Percentiles rank a stretch among this genome's conserved stretches.
These are phyloP conservation scores for Polyplosphaeria fusca DNA, from an alignment of 495 filamentous ascomycete species.

Conservation along the genomic window DNA sequence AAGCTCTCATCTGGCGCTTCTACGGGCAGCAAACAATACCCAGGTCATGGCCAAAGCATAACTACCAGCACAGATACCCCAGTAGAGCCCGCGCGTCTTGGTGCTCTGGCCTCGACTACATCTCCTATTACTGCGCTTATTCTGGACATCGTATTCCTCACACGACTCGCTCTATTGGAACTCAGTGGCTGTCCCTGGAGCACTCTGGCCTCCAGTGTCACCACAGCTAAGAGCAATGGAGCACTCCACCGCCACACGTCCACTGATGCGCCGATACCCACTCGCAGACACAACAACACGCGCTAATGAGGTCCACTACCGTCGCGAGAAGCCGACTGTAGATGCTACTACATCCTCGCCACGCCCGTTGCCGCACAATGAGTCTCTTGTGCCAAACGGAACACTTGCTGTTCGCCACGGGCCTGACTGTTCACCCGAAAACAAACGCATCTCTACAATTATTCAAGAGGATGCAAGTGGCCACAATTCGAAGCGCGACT, in stretches of 20 bases:
- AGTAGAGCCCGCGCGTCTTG: slow-evolving; percentile 5
- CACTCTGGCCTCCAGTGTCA: no score
- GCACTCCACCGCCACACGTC: slow-evolving; percentile 7
- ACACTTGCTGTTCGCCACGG: slow-evolving; percentile 31
- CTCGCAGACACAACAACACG: slow-evolving; percentile 27
- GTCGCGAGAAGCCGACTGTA: slow-evolving; percentile 3
- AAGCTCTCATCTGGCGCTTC: not conserved
- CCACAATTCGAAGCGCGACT: slow-evolving; percentile 60
- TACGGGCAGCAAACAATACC: not conserved
- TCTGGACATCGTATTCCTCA: no score
- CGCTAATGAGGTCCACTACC: slow-evolving; percentile 19
- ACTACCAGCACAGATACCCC: not conserved
- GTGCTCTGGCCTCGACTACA: slow-evolving; percentile 10
- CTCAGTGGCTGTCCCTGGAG: no score
- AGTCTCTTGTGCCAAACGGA: slow-evolving; percentile 29
- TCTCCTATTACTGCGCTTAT: slow-evolving; percentile 21
- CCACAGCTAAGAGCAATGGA: no score
- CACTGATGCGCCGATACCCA: slow-evolving; percentile 14
- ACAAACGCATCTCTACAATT: slow-evolving; percentile 54
- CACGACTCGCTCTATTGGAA: no score
- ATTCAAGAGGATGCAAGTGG: slow-evolving; percentile 48
- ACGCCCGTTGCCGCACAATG: slow-evolving; percentile 22
- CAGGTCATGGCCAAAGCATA: slow-evolving; percentile 7
- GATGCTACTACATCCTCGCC: slow-evolving; percentile 10
- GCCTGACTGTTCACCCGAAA: slow-evolving; percentile 46